Evolutionary conservation across 2,329 filamentous ascomycete species (phyloP).

Genomic region (Aspergillus brasiliensis): DNA sequence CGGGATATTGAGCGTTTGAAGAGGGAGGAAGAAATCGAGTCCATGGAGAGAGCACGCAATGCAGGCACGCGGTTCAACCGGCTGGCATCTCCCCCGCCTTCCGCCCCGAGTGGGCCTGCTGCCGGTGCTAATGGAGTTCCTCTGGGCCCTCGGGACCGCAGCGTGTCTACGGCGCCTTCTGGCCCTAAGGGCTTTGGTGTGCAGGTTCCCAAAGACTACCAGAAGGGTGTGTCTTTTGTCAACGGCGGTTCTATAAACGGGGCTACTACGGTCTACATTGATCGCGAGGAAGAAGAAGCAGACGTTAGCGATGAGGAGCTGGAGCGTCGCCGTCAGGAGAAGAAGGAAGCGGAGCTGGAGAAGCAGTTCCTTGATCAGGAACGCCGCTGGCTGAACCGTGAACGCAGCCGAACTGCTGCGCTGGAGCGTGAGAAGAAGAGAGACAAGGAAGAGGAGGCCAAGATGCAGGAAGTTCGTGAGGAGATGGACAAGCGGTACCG

Average conservation of each 20-base stretch:
- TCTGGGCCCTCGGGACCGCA: conserved; percentile 68
- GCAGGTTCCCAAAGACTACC: conserved; percentile 70
- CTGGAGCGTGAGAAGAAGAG: conserved; percentile 81
- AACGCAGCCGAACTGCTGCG: conserved; percentile 79
- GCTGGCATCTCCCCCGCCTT: conserved; percentile 69
- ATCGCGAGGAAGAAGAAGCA: conserved; percentile 80
- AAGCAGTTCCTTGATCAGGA: conserved; percentile 83
- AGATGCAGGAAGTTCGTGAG: conserved; percentile 63
- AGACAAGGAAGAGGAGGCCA: conserved; percentile 72
- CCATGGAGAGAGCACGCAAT: conserved; percentile 75
- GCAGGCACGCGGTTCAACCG: conserved; percentile 64
- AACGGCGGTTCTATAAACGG: conserved; percentile 73
- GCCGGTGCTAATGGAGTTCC: conserved; percentile 73
- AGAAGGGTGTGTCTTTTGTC: conserved; percentile 79
- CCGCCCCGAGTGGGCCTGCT: conserved; percentile 63
- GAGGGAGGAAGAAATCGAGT: conserved; percentile 90
- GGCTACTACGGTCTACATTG: conserved; percentile 51
- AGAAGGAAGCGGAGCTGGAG: conserved; percentile 73
- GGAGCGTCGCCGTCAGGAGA: conserved; percentile 69
- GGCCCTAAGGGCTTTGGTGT: conserved; percentile 64
- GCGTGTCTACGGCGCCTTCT: conserved; percentile 73
- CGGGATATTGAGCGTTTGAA: conserved; percentile 85
- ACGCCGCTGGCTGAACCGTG: conserved; percentile 86
- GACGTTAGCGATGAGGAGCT: conserved; percentile 87
- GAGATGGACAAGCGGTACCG: conserved; percentile 71